Base-by-base conservation (phyloP, 306 rosid species). In the Pterocarpus santalinus region DNA sequence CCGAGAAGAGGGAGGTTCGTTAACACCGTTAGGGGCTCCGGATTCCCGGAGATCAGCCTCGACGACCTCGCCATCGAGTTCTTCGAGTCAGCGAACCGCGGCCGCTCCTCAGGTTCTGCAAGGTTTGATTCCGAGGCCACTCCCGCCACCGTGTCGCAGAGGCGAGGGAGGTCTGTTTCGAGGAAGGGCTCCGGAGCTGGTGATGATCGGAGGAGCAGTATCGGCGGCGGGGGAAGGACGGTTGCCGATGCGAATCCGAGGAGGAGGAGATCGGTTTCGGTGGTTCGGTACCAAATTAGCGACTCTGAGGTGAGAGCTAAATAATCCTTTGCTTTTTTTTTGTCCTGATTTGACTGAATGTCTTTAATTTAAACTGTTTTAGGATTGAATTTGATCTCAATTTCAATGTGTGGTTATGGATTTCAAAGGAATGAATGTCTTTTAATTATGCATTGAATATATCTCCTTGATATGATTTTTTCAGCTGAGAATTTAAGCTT, bases 131-230 rank as follows among this genome's bases (percentile, higher is more conserved):
- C 63, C 2, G 89, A 91, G 79, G 39, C 66, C 3, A 83, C 74
- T 62, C 73, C 97, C 9, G 61, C 16, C 53, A 44, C 34, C 8
- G 85, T 80, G 57, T 78, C 87, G 69, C 90, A 78, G 88, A 90
- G 97, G 65, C 86, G 99, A 33, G 99, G 99, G 73, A 93, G 99
- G 95, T 93, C 99, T 13, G 94, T 90, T 33, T 93, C 97, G 73
- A 89, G 99, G 88, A 94, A 87, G 52, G 74, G 84, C 57, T 72
- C 87, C 22, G 91, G 86, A 17, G 87, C 49, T 1, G 80, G 73
- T 16, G 86, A 85, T 47, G 96, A 87, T 51, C 84, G 77, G 60
- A 86, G 82, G 80, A 85, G 83, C 64, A 86, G 75, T 75, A 49
- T 39, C 32, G 78, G 84, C 15, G 57, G 64, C 4, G 89, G 92